Percentiles rank a stretch among this genome's conserved stretches.
These are phyloP conservation scores for Umbilicus rupestris DNA, from an alignment of 164 flowering plant genomes.

Conservation along the genomic window DNA sequence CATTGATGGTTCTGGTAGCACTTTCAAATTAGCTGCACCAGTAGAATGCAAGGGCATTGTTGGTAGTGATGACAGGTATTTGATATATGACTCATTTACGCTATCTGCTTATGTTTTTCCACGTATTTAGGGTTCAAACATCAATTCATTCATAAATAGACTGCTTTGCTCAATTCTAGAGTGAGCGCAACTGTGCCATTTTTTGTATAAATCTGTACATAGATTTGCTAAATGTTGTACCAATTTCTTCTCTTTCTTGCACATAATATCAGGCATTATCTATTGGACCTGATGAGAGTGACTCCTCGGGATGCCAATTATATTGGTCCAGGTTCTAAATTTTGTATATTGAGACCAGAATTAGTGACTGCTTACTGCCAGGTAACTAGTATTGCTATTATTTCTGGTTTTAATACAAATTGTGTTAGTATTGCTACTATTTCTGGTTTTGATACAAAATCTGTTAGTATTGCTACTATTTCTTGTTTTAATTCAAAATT, in stretches of 20 bases:
- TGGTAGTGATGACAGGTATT: constrained; percentile 95
- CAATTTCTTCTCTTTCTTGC: neutral
- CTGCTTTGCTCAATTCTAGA: neutral
- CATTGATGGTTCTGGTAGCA: constrained; percentile 72
- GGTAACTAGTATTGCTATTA: too few species aligned
- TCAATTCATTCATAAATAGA: neutral
- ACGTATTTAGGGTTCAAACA: too few species aligned
- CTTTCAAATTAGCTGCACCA: constrained; percentile 82
- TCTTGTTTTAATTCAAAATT: constrained; percentile 14
- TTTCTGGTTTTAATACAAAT: too few species aligned
- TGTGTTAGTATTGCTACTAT: neutral
- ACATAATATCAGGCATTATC: constrained; percentile 65
- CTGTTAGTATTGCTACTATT: neutral
- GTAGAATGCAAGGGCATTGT: constrained; percentile 99
- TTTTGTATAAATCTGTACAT: neutral
- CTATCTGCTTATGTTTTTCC: neutral
- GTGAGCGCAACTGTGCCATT: neutral
- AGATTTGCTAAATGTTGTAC: neutral
- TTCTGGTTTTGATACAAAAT: constrained; percentile 14
- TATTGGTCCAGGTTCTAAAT: constrained; percentile 71
- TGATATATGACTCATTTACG: neutral
- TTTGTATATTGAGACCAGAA: constrained; percentile 90
- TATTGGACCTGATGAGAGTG: constrained; percentile 94
- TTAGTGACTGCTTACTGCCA: constrained; percentile 70
- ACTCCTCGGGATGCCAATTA: constrained; percentile 98